These are phyloP conservation scores for Neolentinus lepideus DNA, from an alignment of 1,284 basidiomycete species.

Conservation along the genomic window DNA sequence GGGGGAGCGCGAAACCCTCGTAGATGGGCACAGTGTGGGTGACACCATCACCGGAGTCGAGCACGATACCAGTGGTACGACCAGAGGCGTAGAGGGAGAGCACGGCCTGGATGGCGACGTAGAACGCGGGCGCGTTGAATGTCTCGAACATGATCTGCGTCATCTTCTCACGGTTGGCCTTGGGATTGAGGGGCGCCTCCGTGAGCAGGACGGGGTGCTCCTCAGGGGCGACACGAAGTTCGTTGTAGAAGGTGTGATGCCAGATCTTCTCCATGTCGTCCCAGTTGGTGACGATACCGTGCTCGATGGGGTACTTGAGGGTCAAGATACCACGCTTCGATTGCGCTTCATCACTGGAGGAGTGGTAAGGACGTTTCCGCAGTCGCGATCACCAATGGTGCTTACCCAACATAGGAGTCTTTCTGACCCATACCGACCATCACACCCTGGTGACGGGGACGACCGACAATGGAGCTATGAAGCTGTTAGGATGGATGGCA, in stretches of 20 bases:
- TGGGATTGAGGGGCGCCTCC: constrained; percentile 91
- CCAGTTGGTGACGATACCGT: constrained; percentile 94
- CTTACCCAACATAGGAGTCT: constrained; percentile 82
- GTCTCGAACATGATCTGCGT: constrained; percentile 98
- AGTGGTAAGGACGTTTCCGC: not conserved
- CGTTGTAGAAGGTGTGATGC: constrained; percentile 90
- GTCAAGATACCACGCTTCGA: constrained; percentile 95
- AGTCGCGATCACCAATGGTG: constrained; percentile 5
- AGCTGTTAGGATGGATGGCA: not conserved
- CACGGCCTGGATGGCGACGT: constrained; percentile 91
- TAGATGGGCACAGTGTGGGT: constrained; percentile 93
- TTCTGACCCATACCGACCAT: constrained; percentile 90
- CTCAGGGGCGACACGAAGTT: constrained; percentile 80
- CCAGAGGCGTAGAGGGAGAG: constrained; percentile 91
- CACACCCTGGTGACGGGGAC: constrained; percentile 88
- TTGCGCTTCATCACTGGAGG: constrained; percentile 80
- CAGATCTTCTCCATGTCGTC: constrained; percentile 96
- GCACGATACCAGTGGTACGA: constrained; percentile 88
- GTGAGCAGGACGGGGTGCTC: constrained; percentile 92
- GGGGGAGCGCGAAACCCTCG: constrained; percentile 92
- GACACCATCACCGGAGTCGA: constrained; percentile 93
- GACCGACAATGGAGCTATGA: constrained; percentile 80
- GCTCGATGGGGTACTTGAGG: constrained; percentile 81
- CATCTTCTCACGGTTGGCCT: constrained; percentile 95
- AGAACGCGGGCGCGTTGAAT: constrained; percentile 92